Conservation (phyloP, 805 yeast species). For the Suhomyces sp. region DNA sequence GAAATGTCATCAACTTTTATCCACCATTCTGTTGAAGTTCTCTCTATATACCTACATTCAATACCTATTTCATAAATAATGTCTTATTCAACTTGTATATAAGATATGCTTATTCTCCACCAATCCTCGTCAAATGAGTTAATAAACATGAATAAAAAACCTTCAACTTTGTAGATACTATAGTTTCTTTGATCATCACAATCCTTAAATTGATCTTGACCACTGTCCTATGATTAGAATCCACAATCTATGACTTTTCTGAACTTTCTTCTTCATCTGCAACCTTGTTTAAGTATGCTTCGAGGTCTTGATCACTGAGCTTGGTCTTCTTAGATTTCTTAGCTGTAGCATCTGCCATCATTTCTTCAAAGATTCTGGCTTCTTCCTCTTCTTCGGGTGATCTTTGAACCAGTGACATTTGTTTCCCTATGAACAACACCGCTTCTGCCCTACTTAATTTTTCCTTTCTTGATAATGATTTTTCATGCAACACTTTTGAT, state of each 20-base stretch:
- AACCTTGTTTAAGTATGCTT: conserved; percentile 13
- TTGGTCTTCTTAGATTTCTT: conserved; percentile 40
- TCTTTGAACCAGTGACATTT: conserved; percentile 66
- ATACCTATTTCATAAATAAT: too few relatives aligned
- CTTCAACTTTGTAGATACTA: too few relatives aligned
- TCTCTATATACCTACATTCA: too few relatives aligned
- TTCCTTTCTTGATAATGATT: conserved; percentile 55
- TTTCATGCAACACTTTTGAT: conserved; percentile 51
- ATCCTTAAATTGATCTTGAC: too few relatives aligned
- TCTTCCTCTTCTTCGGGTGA: conserved; percentile 91
- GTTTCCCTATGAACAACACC: conserved; percentile 65
- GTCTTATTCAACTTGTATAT: too few relatives aligned
- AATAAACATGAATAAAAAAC: too few relatives aligned
- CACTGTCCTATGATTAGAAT: too few relatives aligned
- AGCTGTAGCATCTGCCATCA: conserved; percentile 80
- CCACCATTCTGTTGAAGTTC: too few relatives aligned
- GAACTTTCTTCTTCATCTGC: conserved; percentile 13
- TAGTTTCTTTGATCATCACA: too few relatives aligned
- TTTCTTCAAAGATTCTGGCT: conserved; percentile 84
- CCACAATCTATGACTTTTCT: background rate
- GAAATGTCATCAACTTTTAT: too few relatives aligned
- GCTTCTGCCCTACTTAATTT: conserved; percentile 80
- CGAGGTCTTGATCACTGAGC: conserved; percentile 20
- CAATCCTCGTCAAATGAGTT: too few relatives aligned
- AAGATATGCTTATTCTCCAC: too few relatives aligned